Evolutionary conservation across 129 eudicot species (phyloP), one percentile per base, ranked within the genome.

Genomic region (Pseudognaphalium luteoalbum): DNA sequence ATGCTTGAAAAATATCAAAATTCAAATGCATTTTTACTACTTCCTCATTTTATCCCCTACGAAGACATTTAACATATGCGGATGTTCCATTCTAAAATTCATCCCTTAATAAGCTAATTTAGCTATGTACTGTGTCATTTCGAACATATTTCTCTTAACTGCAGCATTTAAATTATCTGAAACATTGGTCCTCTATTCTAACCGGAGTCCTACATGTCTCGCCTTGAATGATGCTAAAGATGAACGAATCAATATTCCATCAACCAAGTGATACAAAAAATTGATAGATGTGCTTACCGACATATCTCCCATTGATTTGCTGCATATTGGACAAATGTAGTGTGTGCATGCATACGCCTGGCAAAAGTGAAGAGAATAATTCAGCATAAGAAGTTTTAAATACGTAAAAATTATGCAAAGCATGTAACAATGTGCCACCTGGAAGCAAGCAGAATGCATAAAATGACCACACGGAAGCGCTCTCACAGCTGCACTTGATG

Each of bases 261-360:
- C n/a, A 58, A 59, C 22, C 25, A 76, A 34, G 58, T 66, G 51
- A 11, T 34, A 20, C 14, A 41, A 72, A 73, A 59, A 20, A 78
- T 20, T 73, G 63, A 71, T 41, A 51, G 47, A 70, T 25, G 21
- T 67, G n/a, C 96, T 81, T 86, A 95, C 99, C 90, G 96, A 92
- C 99, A 95, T 95, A 72, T 95, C 99, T 78, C 99, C 99, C 92
- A 95, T 85, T 21, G 99, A 91, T 76, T 95, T 95, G 91, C 99
- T 91, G 81, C 99, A 95, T 39, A 95, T 91, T 77, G 99, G 99
- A 76, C 99, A 92, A 60, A 89, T 83, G 77, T 92, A 92, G 73
- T 92, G 96, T 51, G 96, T 92, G 86, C 88, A 81, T 16, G 97
- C 90, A 75, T 92, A 92, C 0, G 96, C 97, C 97, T 94, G 81